Evolutionary conservation across 106 monocot species (phyloP), one percentile per base, ranked within the genome.

Genomic region (Gastrodia elata): DNA sequence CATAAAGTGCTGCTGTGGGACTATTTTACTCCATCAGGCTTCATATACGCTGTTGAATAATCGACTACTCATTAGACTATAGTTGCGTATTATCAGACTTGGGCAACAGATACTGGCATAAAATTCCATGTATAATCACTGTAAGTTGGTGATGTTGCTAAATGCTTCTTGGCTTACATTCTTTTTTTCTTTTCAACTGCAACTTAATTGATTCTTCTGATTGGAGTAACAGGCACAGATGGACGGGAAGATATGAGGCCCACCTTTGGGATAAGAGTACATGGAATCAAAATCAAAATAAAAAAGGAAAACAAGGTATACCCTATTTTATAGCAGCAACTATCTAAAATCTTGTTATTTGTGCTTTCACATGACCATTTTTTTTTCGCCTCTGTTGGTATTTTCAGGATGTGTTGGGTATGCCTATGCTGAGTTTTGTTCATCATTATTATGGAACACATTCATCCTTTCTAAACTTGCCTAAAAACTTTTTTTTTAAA

Each of bases 221-320:
- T 79, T 76, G 5, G 42, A 65, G 65, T 68, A 57, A 88, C 68
- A 97, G 97, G 80, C 97, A 97, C 73, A 80, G 97, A 78, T 97
- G 97, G 97, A 97, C 97, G 41, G 97, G 97, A 13, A 86, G 97
- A 14, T 97, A 93, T 80, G 97, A 97, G 77, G 97, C 97, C 65
- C 97, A 97, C 74, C 97, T 97, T 74, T 97, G 97, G 97, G 97
- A 97, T 74, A 97, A 97, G 75, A 97, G 90, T 73, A 93, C 97
- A 25, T 97, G 97, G 97, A 97, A 97, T 76, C 97, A 97, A 80
- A 97, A 90, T 68, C 97, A 97, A 75, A 97, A 97, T 78, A 97
- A 97, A 83, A 97, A 97, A 83, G 94, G 94, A 72, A 97, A 97
- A 79, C 97, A 97, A 92, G 97, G 97, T 92, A 80, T 49, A 27